Evolutionary conservation across 2,329 filamentous ascomycete species (phyloP).

Genomic region (Venturia carpophila): DNA sequence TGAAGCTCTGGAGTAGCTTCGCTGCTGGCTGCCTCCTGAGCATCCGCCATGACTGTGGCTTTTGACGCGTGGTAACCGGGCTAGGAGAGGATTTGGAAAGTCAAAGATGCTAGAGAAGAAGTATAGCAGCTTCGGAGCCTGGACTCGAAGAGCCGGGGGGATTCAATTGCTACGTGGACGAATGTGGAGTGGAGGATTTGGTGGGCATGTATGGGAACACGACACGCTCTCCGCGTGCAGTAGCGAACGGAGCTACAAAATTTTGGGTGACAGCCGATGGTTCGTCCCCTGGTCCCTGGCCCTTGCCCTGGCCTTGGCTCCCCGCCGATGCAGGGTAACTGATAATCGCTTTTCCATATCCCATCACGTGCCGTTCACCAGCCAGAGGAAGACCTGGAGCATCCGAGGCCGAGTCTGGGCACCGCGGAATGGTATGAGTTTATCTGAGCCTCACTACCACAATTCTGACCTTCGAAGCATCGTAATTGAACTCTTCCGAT

Average conservation of each 20-base stretch:
- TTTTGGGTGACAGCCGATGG: conserved; percentile 8
- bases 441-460: neutral
- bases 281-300: neutral
- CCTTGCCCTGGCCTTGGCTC: conserved; percentile 1
- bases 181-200: conserved; percentile 3
- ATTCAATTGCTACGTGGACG: conserved; percentile 9
- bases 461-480: neutral
- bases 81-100: neutral
- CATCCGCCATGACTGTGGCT: neutral
- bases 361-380: too few species aligned
- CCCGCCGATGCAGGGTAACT: neutral
- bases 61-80: neutral
- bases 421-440: too few species aligned
- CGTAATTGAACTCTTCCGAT: neutral
- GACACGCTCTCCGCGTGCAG: conserved; percentile 4
- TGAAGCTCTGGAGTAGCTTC: conserved; percentile 5
- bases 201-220: conserved; percentile 10
- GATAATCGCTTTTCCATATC: neutral
- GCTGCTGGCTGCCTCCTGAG: neutral
- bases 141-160: conserved; percentile 1
- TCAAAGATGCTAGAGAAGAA: neutral
- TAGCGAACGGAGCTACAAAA: neutral
- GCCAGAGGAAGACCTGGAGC: neutral
- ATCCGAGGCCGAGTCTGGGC: neutral
- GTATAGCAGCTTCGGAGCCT: neutral